These are phyloP conservation scores for Lojkania enalia DNA, from an alignment of 2,329 filamentous ascomycete genomes.

Conservation along the genomic window DNA sequence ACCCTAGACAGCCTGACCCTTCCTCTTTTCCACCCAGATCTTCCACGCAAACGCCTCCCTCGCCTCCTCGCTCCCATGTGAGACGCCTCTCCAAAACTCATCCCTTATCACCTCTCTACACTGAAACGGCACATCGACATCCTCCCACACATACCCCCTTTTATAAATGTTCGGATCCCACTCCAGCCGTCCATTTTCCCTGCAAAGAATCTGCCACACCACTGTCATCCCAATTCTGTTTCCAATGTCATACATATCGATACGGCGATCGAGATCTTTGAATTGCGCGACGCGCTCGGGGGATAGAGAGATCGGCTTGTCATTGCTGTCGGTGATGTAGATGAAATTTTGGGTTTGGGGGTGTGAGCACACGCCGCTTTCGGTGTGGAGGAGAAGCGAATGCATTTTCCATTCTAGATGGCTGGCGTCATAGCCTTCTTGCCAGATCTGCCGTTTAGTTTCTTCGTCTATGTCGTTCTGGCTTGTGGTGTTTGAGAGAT, in stretches of 20 bases:
- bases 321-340: neutral
- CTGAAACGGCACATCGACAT: no score
- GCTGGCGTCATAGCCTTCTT: neutral
- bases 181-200: neutral
- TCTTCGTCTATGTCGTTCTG: no score
- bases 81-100: neutral
- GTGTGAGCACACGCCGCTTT: neutral
- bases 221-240: neutral
- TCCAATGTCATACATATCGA: neutral
- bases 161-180: neutral
- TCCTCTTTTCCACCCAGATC: neutral
- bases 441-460: no score
- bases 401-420: neutral
- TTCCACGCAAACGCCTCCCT: neutral
- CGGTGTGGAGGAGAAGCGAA: neutral
- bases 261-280: neutral
- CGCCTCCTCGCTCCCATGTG: neutral
- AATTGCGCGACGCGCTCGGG: neutral
- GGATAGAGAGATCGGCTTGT: neutral
- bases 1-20: no score
- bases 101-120: no score
- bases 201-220: neutral
- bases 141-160: neutral
- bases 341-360: no score
- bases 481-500: no score